Base-by-base conservation (phyloP, 2,329 filamentous ascomycete species). In the Ophiostoma populinum region DNA sequence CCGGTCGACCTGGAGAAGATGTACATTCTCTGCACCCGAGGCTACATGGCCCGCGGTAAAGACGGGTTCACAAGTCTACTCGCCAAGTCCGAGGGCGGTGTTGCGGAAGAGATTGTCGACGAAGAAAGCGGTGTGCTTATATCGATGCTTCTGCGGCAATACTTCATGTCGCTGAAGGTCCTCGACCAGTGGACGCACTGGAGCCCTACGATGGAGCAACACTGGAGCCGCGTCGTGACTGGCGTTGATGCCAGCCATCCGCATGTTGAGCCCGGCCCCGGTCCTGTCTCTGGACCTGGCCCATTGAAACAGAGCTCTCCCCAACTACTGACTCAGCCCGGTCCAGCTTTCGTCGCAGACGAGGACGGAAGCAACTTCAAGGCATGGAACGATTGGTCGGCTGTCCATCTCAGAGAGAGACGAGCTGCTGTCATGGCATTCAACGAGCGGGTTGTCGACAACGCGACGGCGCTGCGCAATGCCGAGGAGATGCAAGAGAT, bases 71-170 rank as follows among this genome's bases (percentile, higher is more conserved):
- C 67, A 2, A 75, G 75, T 31, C 63, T 93, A 1, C 65, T 87
- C n/a, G 70, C 82, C 21, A 57, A 78, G 44, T 70, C 75, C 3
- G 77, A 82, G 52, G 85, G 85, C 18, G 83, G 83, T 12, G 57
- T 67, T 4, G 79, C 76, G 2, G 74, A 83, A 45, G 80, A 86
- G 49, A 58, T 93, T 12, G 75, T 93, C 5, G 75, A 73, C 20
- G 83, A 92, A 48, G 85, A 94, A 51, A 86, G 80, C 45, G 86
- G 85, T 4, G 75, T 92, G 12, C 63, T 93, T 37, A 81, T 93
- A 46, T 85, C 79, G 32, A 81, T 80, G 49, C 75, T 94, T 52
- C 63, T 94, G 15, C 72, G 85, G 10, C 85, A 93, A 51, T 93
- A 92, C 55, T 93, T 93, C 55, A 78, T 92, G 67, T 80, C 75